Evolutionary conservation across 805 yeast genomes (phyloP).

Genomic region (Hemisphaericaspora nanyangensis): DNA sequence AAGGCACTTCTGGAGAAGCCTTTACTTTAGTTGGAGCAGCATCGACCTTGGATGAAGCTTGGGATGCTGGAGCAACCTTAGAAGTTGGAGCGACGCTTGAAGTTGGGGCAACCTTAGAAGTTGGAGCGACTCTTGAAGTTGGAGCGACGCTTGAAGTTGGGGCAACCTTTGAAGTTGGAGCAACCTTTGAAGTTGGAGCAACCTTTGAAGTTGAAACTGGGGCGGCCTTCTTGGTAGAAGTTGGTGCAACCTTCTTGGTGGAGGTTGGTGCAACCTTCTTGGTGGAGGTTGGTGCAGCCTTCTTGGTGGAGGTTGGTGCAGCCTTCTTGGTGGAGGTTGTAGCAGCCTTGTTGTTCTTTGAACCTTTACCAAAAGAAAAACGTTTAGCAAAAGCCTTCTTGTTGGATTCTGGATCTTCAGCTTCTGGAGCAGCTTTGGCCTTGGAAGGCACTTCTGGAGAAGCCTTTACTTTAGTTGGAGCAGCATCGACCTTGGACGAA

Average conservation of each 20-base stretch:
- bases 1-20: no score
- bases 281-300: neutral
- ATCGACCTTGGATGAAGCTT: no score
- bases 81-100: neutral
- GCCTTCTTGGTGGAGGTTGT: neutral
- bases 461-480: neutral
- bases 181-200: neutral
- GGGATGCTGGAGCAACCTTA: neutral
- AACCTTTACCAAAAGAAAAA: neutral
- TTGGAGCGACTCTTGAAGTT: neutral
- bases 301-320: neutral
- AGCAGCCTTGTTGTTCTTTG: neutral
- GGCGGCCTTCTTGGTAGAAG: neutral
- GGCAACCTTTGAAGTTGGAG: neutral
- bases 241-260: neutral
- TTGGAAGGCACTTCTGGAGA: neutral
- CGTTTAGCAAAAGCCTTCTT: neutral
- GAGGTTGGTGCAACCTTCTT: neutral
- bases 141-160: neutral
- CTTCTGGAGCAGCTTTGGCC: neutral
- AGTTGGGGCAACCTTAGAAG: neutral
- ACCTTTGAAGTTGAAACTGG: neutral
- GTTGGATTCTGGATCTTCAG: neutral
- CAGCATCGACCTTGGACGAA: no score
- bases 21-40: no score